phyloP scores from a whole-genome alignment of 2,329 filamentous ascomycete species.

The Lachnellula willkommii region DNA sequence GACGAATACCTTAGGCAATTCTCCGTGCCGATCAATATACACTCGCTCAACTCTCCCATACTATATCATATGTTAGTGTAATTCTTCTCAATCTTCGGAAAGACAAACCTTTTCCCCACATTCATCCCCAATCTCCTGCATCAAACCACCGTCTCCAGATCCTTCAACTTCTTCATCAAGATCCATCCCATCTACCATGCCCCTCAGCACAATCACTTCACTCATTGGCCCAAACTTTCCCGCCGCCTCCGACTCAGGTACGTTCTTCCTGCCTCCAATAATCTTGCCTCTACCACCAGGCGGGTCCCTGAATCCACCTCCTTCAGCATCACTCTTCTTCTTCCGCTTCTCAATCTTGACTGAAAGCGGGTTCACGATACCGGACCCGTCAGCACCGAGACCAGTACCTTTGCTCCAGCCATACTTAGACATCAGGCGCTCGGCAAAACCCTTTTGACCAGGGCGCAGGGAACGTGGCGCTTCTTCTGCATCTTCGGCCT shows the following conservation, averaged over 20 bases:
- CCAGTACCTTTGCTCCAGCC: conserved; percentile 88
- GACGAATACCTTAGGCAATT: conserved; percentile 71
- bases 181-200: conserved; percentile 84
- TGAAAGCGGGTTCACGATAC: conserved; percentile 78
- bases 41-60: conserved; percentile 81
- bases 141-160: conserved; percentile 56
- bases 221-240: conserved; percentile 68
- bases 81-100: background rate
- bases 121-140: conserved; percentile 94
- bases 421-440: conserved; percentile 86
- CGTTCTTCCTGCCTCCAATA: conserved; percentile 64
- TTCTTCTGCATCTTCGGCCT: conserved; percentile 30
- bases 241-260: conserved; percentile 34
- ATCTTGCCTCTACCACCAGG: conserved; percentile 71
- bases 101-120: conserved; percentile 69
- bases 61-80: conserved; percentile 35
- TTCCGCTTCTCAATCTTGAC: conserved; percentile 83
- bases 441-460: conserved; percentile 78
- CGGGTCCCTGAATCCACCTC: conserved; percentile 64
- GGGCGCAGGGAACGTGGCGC: conserved; percentile 59
- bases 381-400: conserved; percentile 73
- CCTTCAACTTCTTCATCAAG: conserved; percentile 70
- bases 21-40: conserved; percentile 60
- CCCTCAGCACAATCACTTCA: conserved; percentile 72
- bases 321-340: conserved; percentile 71